phyloP scores from a whole-genome alignment of 2,329 filamentous ascomycete species.

The Lizonia empirigonia region DNA sequence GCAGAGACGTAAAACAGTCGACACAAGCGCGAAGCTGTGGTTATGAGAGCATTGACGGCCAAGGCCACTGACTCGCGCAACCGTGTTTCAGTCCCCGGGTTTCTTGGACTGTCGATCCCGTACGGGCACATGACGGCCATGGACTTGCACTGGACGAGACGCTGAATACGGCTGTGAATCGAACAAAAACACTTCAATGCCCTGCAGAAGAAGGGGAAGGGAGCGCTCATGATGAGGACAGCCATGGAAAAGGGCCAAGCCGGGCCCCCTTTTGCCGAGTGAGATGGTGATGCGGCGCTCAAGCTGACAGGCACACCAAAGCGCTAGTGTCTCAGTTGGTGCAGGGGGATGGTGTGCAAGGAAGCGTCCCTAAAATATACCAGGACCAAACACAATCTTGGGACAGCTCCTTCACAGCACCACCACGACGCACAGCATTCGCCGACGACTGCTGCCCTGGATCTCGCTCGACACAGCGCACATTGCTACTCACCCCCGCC shows the following conservation, averaged over 20 bases:
- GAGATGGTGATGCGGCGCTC: conserved; percentile 14
- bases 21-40: neutral
- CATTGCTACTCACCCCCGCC: conserved; percentile 7
- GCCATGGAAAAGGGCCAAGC: conserved; percentile 13
- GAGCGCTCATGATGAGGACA: neutral
- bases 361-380: conserved; percentile 4
- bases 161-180: neutral
- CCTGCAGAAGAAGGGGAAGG: neutral
- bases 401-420: conserved; percentile 2
- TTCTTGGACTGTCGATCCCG: conserved; percentile 6
- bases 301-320: conserved; percentile 14
- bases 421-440: conserved; percentile 1
- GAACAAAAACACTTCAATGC: neutral
- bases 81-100: conserved; percentile 9
- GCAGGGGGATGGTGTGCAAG: conserved; percentile 12
- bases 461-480: neutral
- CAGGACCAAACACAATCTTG: conserved; percentile 4
- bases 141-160: neutral
- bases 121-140: conserved; percentile 4
- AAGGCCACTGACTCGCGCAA: conserved; percentile 9
- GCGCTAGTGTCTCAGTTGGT: conserved; percentile 17
- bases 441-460: conserved; percentile 3
- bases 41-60: neutral
- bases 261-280: conserved; percentile 2
- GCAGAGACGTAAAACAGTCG: conserved; percentile 4